Evolutionary conservation across 192 early-diverging fungal genomes (phyloP).

Genomic region (Backusella australiensis): DNA sequence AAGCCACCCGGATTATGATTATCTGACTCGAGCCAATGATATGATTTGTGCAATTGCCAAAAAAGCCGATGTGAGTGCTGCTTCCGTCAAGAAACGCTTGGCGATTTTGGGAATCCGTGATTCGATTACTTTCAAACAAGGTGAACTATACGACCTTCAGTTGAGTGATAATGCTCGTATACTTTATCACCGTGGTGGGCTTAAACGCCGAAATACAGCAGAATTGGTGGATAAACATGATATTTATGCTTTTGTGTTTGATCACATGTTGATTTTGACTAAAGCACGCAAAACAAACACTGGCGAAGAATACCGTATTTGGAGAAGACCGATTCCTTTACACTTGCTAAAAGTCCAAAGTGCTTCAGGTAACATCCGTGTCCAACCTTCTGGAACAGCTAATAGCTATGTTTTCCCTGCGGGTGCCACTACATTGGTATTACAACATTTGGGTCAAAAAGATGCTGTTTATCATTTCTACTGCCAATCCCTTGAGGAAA

Average conservation of each 20-base stretch:
- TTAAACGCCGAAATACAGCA: constrained; percentile 52
- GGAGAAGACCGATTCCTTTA: constrained; percentile 75
- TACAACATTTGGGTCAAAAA: constrained; percentile 30
- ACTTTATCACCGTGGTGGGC: constrained; percentile 73
- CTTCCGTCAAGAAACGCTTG: constrained; percentile 11
- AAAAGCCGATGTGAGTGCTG: neutral
- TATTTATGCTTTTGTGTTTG: constrained; percentile 84
- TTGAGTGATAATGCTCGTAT: constrained; percentile 69
- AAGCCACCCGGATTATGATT: constrained; percentile 72
- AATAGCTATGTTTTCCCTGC: neutral
- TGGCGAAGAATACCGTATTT: constrained; percentile 59
- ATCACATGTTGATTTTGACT: constrained; percentile 81
- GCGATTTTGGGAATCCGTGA: constrained; percentile 24
- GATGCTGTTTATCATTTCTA: constrained; percentile 65
- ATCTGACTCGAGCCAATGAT: constrained; percentile 42
- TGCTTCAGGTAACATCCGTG: neutral
- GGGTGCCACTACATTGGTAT: constrained; percentile 6
- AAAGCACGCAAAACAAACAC: constrained; percentile 58
- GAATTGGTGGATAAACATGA: constrained; percentile 58
- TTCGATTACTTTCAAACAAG: constrained; percentile 28
- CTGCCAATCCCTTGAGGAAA: constrained; percentile 63
- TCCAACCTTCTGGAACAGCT: neutral
- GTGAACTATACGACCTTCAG: constrained; percentile 60
- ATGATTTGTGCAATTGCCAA: constrained; percentile 8
- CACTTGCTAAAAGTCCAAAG: constrained; percentile 51